Evolutionary conservation across 1,284 basidiomycete species (phyloP), one percentile per base, ranked within the genome.

Genomic region (Ceratobasidium sp.): DNA sequence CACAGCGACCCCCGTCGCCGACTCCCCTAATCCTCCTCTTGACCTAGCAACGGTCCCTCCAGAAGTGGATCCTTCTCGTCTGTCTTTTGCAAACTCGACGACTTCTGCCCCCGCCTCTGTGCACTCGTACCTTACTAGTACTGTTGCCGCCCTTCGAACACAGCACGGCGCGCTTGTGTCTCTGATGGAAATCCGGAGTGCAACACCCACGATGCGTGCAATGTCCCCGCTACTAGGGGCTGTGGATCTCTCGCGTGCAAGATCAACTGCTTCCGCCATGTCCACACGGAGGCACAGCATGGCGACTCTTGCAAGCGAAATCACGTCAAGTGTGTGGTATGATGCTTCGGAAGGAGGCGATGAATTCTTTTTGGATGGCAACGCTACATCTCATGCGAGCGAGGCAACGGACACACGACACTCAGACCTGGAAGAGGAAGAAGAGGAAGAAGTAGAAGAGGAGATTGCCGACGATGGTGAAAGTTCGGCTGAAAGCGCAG

Each of bases 361-460:
- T n/a, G 75, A 75, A 46, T 75, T 75, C 67, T 54, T 75, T 38
- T 54, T 54, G 21, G 73, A 74, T 23, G 71, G 40, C 1, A 63
- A 62, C 38, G 67, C 63, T 51, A 66, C 28, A 28, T 42, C 36
- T n/a, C 58, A 51, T 16, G 48, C 67, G 21, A 63, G 21, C 21
- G 18, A 33, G 46, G 46, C 56, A 21, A 21, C 9, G 1, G 38
- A 49, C 25, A 28, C 25, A 5, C 53, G 42, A 46, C 53, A 69
- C 30, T 69, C 66, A n/a, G 72, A 73, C 25, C 30, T 56, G 2
- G 61, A 60, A 14, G 78, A 81, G 59, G 83, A 75, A 30, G 58
- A 72, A 21, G 58, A 42, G n/a, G 51, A 71, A 40, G 63, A 48
- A 51, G 62, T 38, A 9, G 74, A 64, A 33, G 78, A 78, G 18